Evolutionary conservation across 2,329 filamentous ascomycete genomes (phyloP), one percentile per base, ranked within the genome.

Genomic region (Trichocomaceae sp.): DNA sequence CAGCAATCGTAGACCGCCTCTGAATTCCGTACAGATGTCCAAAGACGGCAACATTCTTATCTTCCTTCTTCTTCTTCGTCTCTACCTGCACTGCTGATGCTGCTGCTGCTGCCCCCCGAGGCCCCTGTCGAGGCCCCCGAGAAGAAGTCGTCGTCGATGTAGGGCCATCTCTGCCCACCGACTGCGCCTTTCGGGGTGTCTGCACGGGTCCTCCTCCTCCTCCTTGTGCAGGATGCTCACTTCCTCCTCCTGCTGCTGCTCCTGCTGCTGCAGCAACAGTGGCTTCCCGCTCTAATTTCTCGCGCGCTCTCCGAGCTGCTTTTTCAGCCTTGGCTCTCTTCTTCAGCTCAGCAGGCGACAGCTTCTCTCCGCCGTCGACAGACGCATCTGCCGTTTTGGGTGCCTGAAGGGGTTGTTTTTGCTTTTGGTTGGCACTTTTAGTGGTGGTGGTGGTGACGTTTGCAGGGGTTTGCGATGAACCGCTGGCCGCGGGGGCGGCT

Each of bases 271-370:
- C 72, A 29, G n/a, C n/a, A n/a, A n/a, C n/a, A n/a, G n/a, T n/a
- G n/a, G 67, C 67, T 59, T 80, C 80, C 3, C 67, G 63, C 29
- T 78, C 76, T 29, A 77, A 76, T 68, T 86, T 89, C 64, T 79
- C 83, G 66, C 84, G 84, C 48, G 87, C 89, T 75, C 92, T 82
- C 58, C 89, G 81, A 47, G 90, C 90, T 51, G 88, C 87, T 75
- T 96, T 97, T 69, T 96, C 92, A 31, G 89, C 91, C 70, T 96
- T 92, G 58, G 87, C 86, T 69, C 83, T 85, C 65, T 91, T 92
- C 75, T 97, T 97, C 65, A 95, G 69, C 71, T 95, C 87, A 19
- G 89, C 90, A 35, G 66, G 66, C 6, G 70, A 69, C 29, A 75
- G 63, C 23, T 73, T 69, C 23, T 26, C 23, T 70, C 70, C 29